A percentile compares a stretch with the other conserved stretches of the same genome.
Conservation (phyloP, 164 flowering plant genomes). For the Aristolochia californica region DNA sequence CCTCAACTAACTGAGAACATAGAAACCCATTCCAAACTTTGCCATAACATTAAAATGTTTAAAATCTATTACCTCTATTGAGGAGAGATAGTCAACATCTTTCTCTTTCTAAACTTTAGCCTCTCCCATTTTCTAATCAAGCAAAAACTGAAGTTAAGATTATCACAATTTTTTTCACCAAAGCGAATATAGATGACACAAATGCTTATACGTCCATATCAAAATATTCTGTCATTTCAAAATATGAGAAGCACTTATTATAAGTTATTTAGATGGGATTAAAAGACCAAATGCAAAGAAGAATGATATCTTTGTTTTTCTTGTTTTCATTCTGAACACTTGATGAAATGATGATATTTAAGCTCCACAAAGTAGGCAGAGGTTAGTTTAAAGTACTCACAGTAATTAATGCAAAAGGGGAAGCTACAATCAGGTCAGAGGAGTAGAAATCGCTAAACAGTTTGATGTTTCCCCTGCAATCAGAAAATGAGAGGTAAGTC, state of each 20-base stretch:
- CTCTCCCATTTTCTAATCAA: slow-evolving; percentile 60
- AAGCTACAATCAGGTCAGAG: slow-evolving; percentile 82
- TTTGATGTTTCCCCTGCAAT: slow-evolving; percentile 55
- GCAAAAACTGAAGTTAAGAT: not conserved
- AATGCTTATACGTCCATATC: too few species aligned
- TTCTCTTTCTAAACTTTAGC: slow-evolving; percentile 56
- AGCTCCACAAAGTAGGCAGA: not conserved
- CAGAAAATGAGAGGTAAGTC: not conserved
- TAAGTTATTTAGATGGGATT: too few species aligned
- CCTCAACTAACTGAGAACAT: not conserved
- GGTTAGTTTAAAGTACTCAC: slow-evolving; percentile 25
- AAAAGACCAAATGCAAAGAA: too few species aligned
- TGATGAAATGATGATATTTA: too few species aligned
- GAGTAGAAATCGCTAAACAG: slow-evolving; percentile 75
- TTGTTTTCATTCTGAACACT: too few species aligned
- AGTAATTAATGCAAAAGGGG: slow-evolving; percentile 56
- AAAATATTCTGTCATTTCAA: too few species aligned
- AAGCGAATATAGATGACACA: too few species aligned
- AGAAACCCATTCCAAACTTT: not conserved
- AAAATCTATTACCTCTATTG: slow-evolving; percentile 57
- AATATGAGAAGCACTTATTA: too few species aligned
- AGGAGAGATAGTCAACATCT: slow-evolving; percentile 88
- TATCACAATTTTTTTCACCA: not conserved
- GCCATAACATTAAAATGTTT: not conserved
- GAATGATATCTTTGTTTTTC: too few species aligned